Percentiles rank a stretch among this genome's conserved stretches.
phyloP scores from a whole-genome alignment of 129 eudicot species.

The Tagetes erecta region DNA sequence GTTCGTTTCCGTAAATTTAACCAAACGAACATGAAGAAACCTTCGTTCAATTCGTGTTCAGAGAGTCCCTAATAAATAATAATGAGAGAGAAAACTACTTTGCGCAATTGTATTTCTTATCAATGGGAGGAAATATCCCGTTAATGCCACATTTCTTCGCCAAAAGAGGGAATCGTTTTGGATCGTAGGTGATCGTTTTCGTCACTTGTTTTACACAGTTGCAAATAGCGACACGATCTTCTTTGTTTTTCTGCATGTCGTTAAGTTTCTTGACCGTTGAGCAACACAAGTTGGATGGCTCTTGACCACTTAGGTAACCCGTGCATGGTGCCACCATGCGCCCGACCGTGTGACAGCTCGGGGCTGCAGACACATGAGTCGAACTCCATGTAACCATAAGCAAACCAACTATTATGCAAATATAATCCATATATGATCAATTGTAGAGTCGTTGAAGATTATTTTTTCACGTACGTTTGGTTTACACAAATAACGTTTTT shows the following conservation, averaged over 20 bases:
- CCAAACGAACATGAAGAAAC: background rate
- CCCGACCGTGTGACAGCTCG: constrained; percentile 12
- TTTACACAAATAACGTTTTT: background rate
- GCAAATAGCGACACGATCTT: constrained; percentile 31
- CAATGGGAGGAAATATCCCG: constrained; percentile 27
- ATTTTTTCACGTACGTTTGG: constrained; percentile 11
- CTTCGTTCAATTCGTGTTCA: background rate
- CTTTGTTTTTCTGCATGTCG: constrained; percentile 19
- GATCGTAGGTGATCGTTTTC: constrained; percentile 4
- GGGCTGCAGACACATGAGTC: constrained; percentile 12
- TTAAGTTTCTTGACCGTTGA: constrained; percentile 9
- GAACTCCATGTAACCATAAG: constrained; percentile 25
- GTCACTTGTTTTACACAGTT: constrained; percentile 30
- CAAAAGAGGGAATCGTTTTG: constrained; percentile 29
- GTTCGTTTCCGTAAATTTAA: background rate
- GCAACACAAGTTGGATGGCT: constrained; percentile 29
- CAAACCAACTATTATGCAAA: constrained; percentile 12
- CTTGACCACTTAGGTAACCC: constrained; percentile 25
- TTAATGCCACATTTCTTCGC: constrained; percentile 29
- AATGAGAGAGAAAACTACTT: constrained; percentile 26
- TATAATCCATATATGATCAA: constrained; percentile 5
- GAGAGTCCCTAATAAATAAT: background rate
- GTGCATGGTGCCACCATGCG: constrained; percentile 26
- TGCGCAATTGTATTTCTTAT: constrained; percentile 26
- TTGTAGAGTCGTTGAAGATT: background rate